Evolutionary conservation across 1,284 basidiomycete species (phyloP), one percentile per base, ranked within the genome.

Genomic region (Tylopilus sp.): DNA sequence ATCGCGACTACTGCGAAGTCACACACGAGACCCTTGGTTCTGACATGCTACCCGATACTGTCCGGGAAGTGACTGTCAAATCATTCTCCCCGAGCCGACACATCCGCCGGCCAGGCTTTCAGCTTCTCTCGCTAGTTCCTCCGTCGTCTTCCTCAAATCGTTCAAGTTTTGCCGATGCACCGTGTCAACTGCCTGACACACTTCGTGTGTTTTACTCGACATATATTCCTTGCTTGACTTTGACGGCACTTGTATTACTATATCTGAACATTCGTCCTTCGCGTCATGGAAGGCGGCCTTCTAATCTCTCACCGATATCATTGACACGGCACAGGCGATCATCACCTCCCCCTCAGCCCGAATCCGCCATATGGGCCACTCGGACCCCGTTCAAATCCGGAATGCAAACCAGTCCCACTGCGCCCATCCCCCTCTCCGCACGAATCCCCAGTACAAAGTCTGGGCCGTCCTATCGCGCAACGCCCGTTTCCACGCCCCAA

Each of bases 1-100:
- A 97, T 79, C 92, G 93, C 64, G 95, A 97, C 77, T 95, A 95
- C 72, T 97, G 95, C 75, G 92, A 95, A 68, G 84, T 92, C 67
- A 81, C 78, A 49, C 92, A 95, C 76, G 77, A 81, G 57, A 66
- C 82, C 16, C 68, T 69, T 18, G 57, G 67, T 60, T 65, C 72
- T 56, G 75, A 75, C 41, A 65, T 53, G 72, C 68, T 64, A 56
- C n/a, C 51, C n/a, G 33, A 26, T 39, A 36, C 74, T 6, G 80
- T 89, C 57, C 84, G 86, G 55, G 91, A 94, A 77, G 84, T 95
- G 15, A 94, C 94, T 0, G 82, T 96, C 72, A 95, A 95, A 75
- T 92, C 94, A 0, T 88, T 96, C 70, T 95, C 94, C 4, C 93
- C 93, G 72, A 90, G 89, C 10, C 88, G 89, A 78, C 91, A 91